These are phyloP conservation scores for Tuber indicum DNA, from an alignment of 495 filamentous ascomycete genomes.

Conservation along the genomic window DNA sequence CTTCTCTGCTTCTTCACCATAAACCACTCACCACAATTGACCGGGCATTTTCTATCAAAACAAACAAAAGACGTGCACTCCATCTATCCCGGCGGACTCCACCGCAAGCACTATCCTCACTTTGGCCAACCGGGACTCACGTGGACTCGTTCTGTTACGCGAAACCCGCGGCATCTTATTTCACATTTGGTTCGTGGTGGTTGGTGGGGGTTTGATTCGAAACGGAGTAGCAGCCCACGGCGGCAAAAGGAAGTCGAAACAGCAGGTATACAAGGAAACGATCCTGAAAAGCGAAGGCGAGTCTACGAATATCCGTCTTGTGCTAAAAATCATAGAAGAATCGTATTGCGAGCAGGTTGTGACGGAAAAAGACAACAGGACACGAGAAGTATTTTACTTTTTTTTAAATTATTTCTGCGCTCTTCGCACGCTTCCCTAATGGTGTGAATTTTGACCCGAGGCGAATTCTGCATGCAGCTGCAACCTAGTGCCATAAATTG, in stretches of 20 bases:
- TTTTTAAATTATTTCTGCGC: background rate
- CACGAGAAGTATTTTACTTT: background rate
- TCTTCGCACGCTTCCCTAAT: background rate
- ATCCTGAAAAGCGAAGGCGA: constrained; percentile 25
- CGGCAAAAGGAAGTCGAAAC: constrained; percentile 30
- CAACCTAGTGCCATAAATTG: background rate
- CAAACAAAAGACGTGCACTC: background rate
- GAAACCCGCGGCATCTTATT: constrained; percentile 15
- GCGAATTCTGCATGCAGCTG: constrained; percentile 29
- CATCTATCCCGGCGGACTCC: constrained; percentile 3
- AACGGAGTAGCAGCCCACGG: constrained; percentile 19
- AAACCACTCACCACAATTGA: background rate
- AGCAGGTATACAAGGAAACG: background rate
- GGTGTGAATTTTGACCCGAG: background rate
- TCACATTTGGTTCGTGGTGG: constrained; percentile 14
- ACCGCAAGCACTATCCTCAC: background rate
- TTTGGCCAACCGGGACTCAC: constrained; percentile 21
- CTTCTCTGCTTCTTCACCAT: background rate
- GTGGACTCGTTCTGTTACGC: constrained; percentile 25
- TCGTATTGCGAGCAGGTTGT: background rate
- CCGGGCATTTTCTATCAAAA: background rate
- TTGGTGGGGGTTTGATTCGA: constrained; percentile 31
- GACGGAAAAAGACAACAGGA: background rate
- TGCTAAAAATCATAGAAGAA: background rate
- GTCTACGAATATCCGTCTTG: constrained; percentile 30